Base-by-base conservation (phyloP, 768 basidiomycete genomes). In the Pleurotus tuoliensis region DNA sequence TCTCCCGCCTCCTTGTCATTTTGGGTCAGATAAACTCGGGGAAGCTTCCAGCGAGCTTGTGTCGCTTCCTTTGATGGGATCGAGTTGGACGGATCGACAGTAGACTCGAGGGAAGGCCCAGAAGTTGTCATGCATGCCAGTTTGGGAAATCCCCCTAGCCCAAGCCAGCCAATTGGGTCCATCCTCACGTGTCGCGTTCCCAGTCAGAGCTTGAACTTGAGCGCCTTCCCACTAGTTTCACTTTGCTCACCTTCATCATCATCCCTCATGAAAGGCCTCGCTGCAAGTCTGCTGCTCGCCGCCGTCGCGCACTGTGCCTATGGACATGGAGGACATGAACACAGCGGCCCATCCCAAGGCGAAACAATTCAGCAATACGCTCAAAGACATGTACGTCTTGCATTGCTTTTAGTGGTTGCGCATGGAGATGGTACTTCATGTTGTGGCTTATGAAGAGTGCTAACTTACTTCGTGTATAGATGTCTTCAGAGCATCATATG, bases 401-500 rank as follows among this genome's bases (percentile, higher is more conserved):
- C 41, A n/a, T 39, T 15, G 45, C 50, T 39, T 49, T 66, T 30
- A 59, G 34, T 24, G 24, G 38, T 40, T 44, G 40, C 54, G 43
- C 12, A 12, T 25, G 13, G 38, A 40, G 46, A 59, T 52, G 34
- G 51, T 55, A 58, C 24, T 48, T 49, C 60, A 58, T 50, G 48
- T 46, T 30, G 47, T 56, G 24, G 55, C 49, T 25, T 57, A 34
- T 34, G 3, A 9, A 34, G 7, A 34, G 30, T 34, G 47, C 56
- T 53, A 62, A 67, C 61, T 27, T 56, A 54, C 56, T 55, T 61
- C 40, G 57, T 50, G 18, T 71, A 34, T 34, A 94, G 91, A 95
- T 95, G 92, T 83, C 89, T 46, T 79, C 82, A 24, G 92, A 95
- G 64, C 92, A 94, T 69, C 91, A 93, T 68, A 91, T 92, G 88